phyloP scores from a whole-genome alignment of 1,139 yeast species.

The Saccharomyces uvarum region DNA sequence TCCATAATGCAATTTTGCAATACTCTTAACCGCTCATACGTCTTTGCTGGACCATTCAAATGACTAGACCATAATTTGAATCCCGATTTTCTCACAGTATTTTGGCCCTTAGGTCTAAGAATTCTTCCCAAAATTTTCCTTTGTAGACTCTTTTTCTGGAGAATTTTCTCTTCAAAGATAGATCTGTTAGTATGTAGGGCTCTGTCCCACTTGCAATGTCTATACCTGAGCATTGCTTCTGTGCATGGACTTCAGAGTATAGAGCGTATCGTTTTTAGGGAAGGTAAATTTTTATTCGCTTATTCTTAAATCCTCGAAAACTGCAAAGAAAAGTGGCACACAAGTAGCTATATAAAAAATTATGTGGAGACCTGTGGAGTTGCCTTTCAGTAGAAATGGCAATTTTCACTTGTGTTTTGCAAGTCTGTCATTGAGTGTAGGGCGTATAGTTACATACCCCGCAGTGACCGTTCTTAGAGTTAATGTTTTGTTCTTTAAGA shows the following conservation, averaged over 20 bases:
- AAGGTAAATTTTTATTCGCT: not conserved
- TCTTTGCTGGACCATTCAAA: constrained; percentile 2
- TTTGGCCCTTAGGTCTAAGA: constrained; percentile 2
- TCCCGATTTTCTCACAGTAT: constrained; percentile 8
- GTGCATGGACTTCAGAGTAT: not conserved
- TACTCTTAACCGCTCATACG: constrained; percentile 5
- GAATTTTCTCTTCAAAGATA: not conserved
- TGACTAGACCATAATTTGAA: constrained; percentile 11
- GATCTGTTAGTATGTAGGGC: not conserved
- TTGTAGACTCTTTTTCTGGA: constrained; percentile 1
- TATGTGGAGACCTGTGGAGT: not conserved
- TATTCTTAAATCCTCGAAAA: not conserved
- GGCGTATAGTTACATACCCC: too few species aligned
- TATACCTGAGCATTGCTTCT: not conserved
- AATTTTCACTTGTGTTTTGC: too few species aligned
- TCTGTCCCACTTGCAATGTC: not conserved
- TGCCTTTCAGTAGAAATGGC: too few species aligned
- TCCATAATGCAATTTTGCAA: constrained; percentile 17
- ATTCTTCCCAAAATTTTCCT: constrained; percentile 1
- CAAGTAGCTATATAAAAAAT: not conserved
- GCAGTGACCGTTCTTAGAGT: too few species aligned
- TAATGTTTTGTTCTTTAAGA: too few species aligned
- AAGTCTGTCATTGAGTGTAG: too few species aligned
- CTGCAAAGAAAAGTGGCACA: not conserved
- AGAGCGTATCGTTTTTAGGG: not conserved